Evolutionary conservation across 306 rosid species (phyloP).

Genomic region (Carpinus viminea): DNA sequence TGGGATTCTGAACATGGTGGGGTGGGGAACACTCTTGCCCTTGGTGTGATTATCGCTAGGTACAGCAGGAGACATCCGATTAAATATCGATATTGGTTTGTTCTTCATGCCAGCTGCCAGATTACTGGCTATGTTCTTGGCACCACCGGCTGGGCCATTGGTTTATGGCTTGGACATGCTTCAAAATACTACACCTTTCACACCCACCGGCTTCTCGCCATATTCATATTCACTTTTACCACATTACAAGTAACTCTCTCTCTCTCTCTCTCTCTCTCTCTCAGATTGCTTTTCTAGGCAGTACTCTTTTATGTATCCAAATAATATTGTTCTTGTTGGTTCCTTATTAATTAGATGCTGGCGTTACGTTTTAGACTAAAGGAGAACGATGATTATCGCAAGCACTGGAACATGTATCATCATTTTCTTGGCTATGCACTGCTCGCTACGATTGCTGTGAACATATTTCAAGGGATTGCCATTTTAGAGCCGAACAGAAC

Average conservation of each 20-base stretch:
- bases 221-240: conserved; percentile 59
- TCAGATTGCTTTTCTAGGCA: neutral
- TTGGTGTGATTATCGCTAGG: conserved; percentile 68
- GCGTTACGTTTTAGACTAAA: conserved; percentile 57
- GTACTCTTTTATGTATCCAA: neutral
- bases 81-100: neutral
- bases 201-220: conserved; percentile 54
- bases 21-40: conserved; percentile 82
- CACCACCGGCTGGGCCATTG: conserved; percentile 60
- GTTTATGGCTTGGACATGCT: conserved; percentile 68
- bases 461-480: conserved; percentile 70
- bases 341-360: conserved; percentile 45
- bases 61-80: conserved; percentile 52
- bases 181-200: conserved; percentile 55
- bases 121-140: conserved; percentile 53
- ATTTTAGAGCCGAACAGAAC: conserved; percentile 47
- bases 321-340: neutral
- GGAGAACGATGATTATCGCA: conserved; percentile 47
- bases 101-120: conserved; percentile 47
- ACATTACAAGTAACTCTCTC: conserved; percentile 54
- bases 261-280: neutral
- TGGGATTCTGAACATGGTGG: conserved; percentile 73
- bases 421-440: conserved; percentile 78
- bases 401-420: conserved; percentile 88
- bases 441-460: conserved; percentile 42